phyloP scores from a whole-genome alignment of 1,139 yeast species.

The Nakaseomyces bracarensis region DNA sequence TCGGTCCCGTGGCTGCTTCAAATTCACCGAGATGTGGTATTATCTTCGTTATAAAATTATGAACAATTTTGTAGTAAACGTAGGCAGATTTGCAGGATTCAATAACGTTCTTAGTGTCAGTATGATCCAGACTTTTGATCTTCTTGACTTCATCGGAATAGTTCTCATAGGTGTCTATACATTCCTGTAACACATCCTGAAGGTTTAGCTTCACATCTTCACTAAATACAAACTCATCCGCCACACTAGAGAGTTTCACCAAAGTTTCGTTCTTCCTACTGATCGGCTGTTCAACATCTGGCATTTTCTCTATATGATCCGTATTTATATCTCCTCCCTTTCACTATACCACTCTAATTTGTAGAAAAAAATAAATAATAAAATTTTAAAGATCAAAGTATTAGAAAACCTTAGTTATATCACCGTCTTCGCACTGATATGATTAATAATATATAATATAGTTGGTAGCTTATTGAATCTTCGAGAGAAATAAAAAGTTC shows the following conservation, averaged over 20 bases:
- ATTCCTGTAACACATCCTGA: slow-evolving; percentile 19
- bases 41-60: slow-evolving; percentile 21
- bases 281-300: slow-evolving; percentile 5
- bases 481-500: too few species aligned
- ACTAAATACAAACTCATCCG: slow-evolving; percentile 6
- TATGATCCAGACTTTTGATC: slow-evolving; percentile 8
- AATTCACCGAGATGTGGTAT: slow-evolving; percentile 25
- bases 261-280: slow-evolving; percentile 5
- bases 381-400: too few species aligned
- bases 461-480: too few species aligned
- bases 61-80: slow-evolving; percentile 27
- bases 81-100: slow-evolving; percentile 25
- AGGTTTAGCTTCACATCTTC: slow-evolving; percentile 11
- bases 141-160: slow-evolving; percentile 21
- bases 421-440: too few species aligned
- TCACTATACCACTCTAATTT: too few species aligned
- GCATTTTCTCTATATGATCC: background rate
- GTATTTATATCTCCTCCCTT: background rate
- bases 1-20: slow-evolving; percentile 4
- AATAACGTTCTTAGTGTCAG: slow-evolving; percentile 10
- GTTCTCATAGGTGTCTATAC: slow-evolving; percentile 21
- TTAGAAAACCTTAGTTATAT: too few species aligned
- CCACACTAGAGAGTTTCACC: slow-evolving; percentile 2
- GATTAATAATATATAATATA: too few species aligned
- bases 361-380: too few species aligned